Evolutionary conservation across 2,329 filamentous ascomycete species (phyloP).

Genomic region (Botrytis sinoallii): DNA sequence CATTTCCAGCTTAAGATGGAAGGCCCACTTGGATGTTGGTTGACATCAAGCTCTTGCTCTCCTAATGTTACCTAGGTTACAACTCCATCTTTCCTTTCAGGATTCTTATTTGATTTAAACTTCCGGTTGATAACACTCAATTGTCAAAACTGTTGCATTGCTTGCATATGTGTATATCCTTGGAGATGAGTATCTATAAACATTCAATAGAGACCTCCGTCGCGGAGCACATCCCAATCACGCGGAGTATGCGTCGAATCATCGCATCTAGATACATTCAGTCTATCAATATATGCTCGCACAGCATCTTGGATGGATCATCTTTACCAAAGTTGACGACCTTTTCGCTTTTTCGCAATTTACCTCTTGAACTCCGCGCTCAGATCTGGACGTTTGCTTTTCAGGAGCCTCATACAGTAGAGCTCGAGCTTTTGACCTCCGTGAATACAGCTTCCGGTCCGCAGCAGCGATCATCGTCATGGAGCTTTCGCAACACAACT

Average conservation of each 20-base stretch:
- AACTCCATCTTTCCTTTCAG: background rate
- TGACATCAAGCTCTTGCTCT: background rate
- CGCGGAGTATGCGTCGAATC: background rate
- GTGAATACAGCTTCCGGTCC: background rate
- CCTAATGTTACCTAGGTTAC: background rate
- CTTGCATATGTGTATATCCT: background rate
- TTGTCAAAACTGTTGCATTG: background rate
- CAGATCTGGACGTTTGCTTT: slow-evolving; percentile 1
- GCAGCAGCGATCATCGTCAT: background rate
- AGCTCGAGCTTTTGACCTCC: background rate
- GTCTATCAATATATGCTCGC: background rate
- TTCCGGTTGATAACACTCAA: background rate
- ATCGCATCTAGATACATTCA: slow-evolving; percentile 2
- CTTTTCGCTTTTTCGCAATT: slow-evolving; percentile 4
- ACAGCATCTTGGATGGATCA: background rate
- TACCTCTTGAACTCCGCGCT: slow-evolving; percentile 7
- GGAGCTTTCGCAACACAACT: background rate
- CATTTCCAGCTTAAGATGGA: background rate
- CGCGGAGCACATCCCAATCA: background rate
- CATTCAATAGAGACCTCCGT: background rate
- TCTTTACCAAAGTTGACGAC: background rate
- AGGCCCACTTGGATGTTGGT: background rate
- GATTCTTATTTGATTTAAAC: background rate
- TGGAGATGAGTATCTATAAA: background rate
- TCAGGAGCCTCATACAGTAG: background rate